Base-by-base conservation (phyloP, 139 green algal species). In the Asterochloris sp. region DNA sequence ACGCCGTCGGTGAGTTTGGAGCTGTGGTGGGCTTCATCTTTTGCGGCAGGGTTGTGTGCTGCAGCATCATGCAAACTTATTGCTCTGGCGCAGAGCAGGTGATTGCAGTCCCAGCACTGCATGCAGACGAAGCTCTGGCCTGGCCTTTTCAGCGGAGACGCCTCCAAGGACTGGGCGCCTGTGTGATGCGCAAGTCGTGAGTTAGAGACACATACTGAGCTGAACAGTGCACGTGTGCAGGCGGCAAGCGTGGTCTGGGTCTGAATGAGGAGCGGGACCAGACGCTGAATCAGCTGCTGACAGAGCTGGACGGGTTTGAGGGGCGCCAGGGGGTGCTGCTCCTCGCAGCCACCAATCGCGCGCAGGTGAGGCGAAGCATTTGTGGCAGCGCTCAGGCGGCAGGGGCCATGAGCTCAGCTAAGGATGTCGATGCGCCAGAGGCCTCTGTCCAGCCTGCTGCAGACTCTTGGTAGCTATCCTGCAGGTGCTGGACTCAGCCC, bases 191-290 rank as follows among this genome's bases (percentile, higher is more conserved):
- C 38, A 54, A 54, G 38, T 6, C 38, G 2, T 54, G 38, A 54
- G 38, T 6, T 54, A 6, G 38, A 54, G 38, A 6, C 38, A 54
- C 4, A 54, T 6, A 54, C 38, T 54, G 38, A 54, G 38, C 38
- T 54, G 38, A 6, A 54, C 38, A 54, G 38, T 54, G 6, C 23
- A 47, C 78, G 80, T 66, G 13, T 62, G 63, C 81, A 89, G 87
- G 93, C 28, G 90, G 87, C 13, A 90, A 88, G 82, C 86, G 97
- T 19, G 94, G 94, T 29, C 91, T 92, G 63, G 95, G 93, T 13
- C 91, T 95, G 82, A 99, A 99, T 82, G 96, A 99, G 82, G 96
- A 99, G 90, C 80, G 94, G 11, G 93, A 98, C 82, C 95, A 98
- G 86, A 98, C 95, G 19, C 84, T 98, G 47, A 98, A 98, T 83